phyloP scores from a whole-genome alignment of 2,329 filamentous ascomycete genomes.

The Tolypocladium amazonense region DNA sequence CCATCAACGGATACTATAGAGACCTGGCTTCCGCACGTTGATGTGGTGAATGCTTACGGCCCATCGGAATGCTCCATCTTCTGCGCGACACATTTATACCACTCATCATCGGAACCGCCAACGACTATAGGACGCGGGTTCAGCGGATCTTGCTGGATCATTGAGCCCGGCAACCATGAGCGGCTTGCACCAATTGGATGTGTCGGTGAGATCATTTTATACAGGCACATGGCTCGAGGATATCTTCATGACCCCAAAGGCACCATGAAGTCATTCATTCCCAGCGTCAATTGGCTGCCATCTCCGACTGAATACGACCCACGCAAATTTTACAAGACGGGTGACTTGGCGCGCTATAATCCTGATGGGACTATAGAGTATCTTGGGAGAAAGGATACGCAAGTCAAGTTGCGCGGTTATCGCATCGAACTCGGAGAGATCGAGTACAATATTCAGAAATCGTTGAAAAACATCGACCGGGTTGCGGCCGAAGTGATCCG shows the following conservation, averaged over 20 bases:
- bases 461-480: conserved; percentile 1
- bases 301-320: conserved; percentile 3
- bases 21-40: conserved; percentile 4
- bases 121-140: background rate
- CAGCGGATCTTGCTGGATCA: conserved; percentile 4
- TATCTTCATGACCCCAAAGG: conserved; percentile 19
- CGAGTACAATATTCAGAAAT: conserved; percentile 4
- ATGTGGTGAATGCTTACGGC: conserved; percentile 9
- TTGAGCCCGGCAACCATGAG: conserved; percentile 1
- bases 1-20: conserved; percentile 5
- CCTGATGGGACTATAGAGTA: background rate
- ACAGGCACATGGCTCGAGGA: conserved; percentile 29
- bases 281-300: background rate
- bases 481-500: conserved; percentile 4
- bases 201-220: conserved; percentile 4
- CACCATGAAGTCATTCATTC: conserved; percentile 1
- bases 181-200: conserved; percentile 2
- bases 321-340: conserved; percentile 4
- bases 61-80: conserved; percentile 8
- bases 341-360: conserved; percentile 5
- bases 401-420: conserved; percentile 9
- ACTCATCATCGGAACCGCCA: background rate
- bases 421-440: conserved; percentile 13
- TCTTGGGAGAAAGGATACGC: background rate
- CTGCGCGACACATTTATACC: conserved; percentile 4